Base-by-base conservation (phyloP, 352 stramenopile species). In the Pythium sukuiense region DNA sequence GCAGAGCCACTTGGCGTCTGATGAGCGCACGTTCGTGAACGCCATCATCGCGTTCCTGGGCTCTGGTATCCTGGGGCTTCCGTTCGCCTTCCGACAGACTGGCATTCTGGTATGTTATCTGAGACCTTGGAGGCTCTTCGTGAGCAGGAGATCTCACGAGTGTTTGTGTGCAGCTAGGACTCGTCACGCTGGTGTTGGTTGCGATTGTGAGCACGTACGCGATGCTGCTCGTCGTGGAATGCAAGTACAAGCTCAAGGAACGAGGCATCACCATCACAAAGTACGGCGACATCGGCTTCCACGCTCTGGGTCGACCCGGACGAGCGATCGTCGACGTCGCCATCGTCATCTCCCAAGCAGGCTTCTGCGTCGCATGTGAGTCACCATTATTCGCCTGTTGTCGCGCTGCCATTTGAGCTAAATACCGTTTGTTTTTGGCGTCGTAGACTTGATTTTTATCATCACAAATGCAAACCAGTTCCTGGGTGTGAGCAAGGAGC, bases 1-100 rank as follows among this genome's bases (percentile, higher is more conserved):
- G 20, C 29, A 55, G 26, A 57, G 59, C 49, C 76, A 85, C 63
- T 68, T 86, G 30, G 80, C 77, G 0, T 88, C 81, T 72, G 82
- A 90, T 61, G 45, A 76, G 14, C 83, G 83, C 54, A 87, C 74
- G 46, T 92, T 92, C 59, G 71, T 76, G n/a, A 92, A 92, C 61
- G 84, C 79, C 20, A 84, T 96, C 60, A 97, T 98, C 67, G 89
- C 86, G 16, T 98, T 98, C 76, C 79, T 98, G 0, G 93, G 93
- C 26, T 96, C 93, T 6, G 93, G 93, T 30, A 83, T 97, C 11
- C 74, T 98, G 24, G 93, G 91, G 0, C 69, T 97, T 8, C 93
- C 93, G 9, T 96, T 91, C 72, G 93, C 92, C 20, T 98, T 98
- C 73, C 85, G 82, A 32, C 80, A 91, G 59, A 88, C 79, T 33